Base-by-base conservation (phyloP, 2,329 filamentous ascomycete species). In the Phoma sp. region DNA sequence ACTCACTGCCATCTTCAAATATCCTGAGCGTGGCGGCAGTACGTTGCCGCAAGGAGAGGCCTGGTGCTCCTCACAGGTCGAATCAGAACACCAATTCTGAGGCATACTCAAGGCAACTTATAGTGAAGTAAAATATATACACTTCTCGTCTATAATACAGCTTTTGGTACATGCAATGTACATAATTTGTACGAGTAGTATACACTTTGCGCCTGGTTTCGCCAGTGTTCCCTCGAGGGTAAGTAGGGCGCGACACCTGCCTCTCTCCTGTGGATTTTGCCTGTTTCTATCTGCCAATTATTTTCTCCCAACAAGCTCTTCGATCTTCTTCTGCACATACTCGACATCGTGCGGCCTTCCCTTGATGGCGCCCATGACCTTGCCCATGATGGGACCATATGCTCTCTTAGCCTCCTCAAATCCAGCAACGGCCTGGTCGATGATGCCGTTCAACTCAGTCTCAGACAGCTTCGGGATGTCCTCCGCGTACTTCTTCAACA, bases 351-450 rank as follows among this genome's bases (percentile, higher is more conserved):
- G 81, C 35, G 84, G 81, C 75, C 87, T 87, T 32, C 85, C 88
- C 55, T 86, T 84, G 25, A 90, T 75, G 4, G 78, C 80, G 78
- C 27, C 81, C 79, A 38, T 76, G 76, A 47, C 72, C 58, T 77
- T 80, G 78, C 86, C 89, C 82, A 92, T 84, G 9, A 88, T 81
- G 51, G 84, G 81, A 4, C 88, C 86, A 59, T 87, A 80, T 78
- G 25, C 74, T 75, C 67, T 78, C 32, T 80, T 82, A 19, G 80
- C 80, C 25, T 74, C 76, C 65, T 78, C 81, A 52, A 85, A 74
- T 29, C 77, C 79, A 25, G 81, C 79, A 21, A 90, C 75, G 2
- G 82, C 81, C 27, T 76, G 77, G 51, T 77, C 73, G 17, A 90
- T 82, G 10, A 85, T 66, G 2, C 71, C 72, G 67, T 78, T 78